Percentiles rank a stretch among this genome's conserved stretches.
phyloP scores from a whole-genome alignment of 169 alveolate species.

The Plasmodium falciparum region DNA sequence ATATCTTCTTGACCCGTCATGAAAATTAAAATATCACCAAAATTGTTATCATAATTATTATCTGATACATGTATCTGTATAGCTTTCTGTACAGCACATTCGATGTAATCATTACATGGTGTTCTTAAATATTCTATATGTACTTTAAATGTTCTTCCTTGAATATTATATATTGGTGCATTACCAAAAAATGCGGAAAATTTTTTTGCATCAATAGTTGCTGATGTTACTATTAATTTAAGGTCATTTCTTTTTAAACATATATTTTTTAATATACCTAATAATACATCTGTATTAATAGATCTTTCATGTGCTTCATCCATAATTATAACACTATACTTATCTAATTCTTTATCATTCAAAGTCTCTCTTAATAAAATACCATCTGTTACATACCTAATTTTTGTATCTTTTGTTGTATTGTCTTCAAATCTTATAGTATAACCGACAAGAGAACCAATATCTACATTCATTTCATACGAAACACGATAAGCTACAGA shows the following conservation, averaged over 20 bases:
- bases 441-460: slow-evolving; percentile 99
- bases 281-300: slow-evolving; percentile 98
- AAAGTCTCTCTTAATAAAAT: slow-evolving; percentile 98
- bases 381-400: slow-evolving; percentile 99
- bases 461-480: slow-evolving; percentile 96
- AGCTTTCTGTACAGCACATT: slow-evolving; percentile 98
- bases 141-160: slow-evolving; percentile 99
- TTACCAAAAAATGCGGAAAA: slow-evolving; percentile 98
- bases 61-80: slow-evolving; percentile 95
- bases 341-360: slow-evolving; percentile 98
- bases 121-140: slow-evolving; percentile 94
- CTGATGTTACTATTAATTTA: slow-evolving; percentile 98
- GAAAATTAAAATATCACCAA: slow-evolving; percentile 98
- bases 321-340: slow-evolving; percentile 98
- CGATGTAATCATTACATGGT: slow-evolving; percentile 98
- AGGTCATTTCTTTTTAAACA: slow-evolving; percentile 97
- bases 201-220: slow-evolving; percentile 99
- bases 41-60: slow-evolving; percentile 73
- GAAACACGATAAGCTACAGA: slow-evolving; percentile 99
- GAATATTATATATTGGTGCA: slow-evolving; percentile 98
- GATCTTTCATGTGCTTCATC: slow-evolving; percentile 99
- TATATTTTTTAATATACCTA: slow-evolving; percentile 98
- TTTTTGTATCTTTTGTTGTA: slow-evolving; percentile 94
- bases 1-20: slow-evolving; percentile 99
- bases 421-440: slow-evolving; percentile 99